phyloP scores from a whole-genome alignment of 441 rosid genomes.

The Populus tomentosa region DNA sequence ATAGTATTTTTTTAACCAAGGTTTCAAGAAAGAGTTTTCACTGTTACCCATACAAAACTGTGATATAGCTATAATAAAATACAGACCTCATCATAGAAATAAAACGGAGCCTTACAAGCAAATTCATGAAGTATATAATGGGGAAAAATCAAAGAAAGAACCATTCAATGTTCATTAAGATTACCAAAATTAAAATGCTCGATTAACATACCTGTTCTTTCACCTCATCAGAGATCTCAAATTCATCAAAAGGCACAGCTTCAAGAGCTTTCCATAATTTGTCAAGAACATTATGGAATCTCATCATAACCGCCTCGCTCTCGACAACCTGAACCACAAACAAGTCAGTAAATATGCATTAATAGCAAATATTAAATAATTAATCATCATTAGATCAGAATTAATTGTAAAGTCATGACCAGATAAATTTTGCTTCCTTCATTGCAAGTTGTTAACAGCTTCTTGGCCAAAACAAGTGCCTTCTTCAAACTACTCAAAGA shows the following conservation, averaged over 20 bases:
- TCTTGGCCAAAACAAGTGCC: conserved; percentile 40
- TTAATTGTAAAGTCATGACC: conserved; percentile 29
- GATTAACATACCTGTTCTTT: conserved; percentile 50
- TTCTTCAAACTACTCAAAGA: conserved; percentile 35
- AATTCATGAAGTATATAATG: neutral
- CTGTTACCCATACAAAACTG: too few species aligned
- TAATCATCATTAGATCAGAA: neutral
- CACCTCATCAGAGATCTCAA: conserved; percentile 53
- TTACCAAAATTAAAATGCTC: neutral
- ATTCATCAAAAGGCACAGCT: conserved; percentile 42
- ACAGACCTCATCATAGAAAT: too few species aligned
- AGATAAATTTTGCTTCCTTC: conserved; percentile 75
- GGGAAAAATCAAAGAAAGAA: neutral
- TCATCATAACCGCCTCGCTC: conserved; percentile 42
- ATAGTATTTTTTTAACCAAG: too few species aligned
- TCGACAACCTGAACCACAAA: conserved; percentile 19
- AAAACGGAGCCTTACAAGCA: too few species aligned
- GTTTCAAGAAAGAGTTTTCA: too few species aligned
- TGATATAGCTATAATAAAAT: too few species aligned
- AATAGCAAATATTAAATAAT: too few species aligned
- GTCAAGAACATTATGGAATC: conserved; percentile 52
- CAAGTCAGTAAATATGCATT: neutral
- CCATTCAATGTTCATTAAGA: neutral
- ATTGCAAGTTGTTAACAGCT: conserved; percentile 55
- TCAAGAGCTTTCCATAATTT: conserved; percentile 47